phyloP scores from a whole-genome alignment of 139 green algal genomes.

The Chlamydomonas asymmetrica region DNA sequence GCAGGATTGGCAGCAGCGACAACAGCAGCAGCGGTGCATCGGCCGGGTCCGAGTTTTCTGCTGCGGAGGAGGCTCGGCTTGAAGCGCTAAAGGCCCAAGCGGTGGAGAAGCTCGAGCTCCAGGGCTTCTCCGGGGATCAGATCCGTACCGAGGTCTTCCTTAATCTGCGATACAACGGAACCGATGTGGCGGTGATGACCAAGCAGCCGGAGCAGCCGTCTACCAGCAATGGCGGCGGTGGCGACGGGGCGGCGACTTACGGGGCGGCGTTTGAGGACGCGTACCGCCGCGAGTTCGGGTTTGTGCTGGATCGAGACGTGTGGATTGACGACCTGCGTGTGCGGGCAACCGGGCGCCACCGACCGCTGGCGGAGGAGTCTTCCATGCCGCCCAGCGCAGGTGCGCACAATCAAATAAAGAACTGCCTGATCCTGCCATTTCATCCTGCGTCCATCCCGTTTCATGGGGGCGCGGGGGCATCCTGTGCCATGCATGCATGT shows the following conservation, averaged over 20 bases:
- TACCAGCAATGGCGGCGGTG: not conserved
- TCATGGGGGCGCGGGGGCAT: too few relatives aligned
- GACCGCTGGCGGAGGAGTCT: constrained; percentile 33
- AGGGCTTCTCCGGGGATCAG: constrained; percentile 66
- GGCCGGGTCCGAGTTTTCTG: constrained; percentile 12
- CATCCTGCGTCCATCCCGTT: too few relatives aligned
- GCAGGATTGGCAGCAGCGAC: not conserved
- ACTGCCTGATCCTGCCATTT: too few relatives aligned
- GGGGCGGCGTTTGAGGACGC: constrained; percentile 24
- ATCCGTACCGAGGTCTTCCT: constrained; percentile 77
- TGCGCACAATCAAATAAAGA: too few relatives aligned
- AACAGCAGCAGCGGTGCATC: not conserved
- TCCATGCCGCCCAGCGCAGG: too few relatives aligned
- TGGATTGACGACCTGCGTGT: constrained; percentile 91
- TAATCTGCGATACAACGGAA: constrained; percentile 89
- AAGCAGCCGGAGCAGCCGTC: not conserved
- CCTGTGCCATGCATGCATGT: too few relatives aligned
- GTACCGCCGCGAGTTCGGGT: constrained; percentile 92
- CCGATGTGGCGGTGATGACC: constrained; percentile 94
- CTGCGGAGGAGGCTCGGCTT: constrained; percentile 58
- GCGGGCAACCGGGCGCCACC: constrained; percentile 56
- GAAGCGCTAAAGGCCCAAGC: constrained; percentile 56
- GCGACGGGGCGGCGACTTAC: not conserved
- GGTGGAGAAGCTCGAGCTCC: constrained; percentile 37
- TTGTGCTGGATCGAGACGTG: constrained; percentile 80